Evolutionary conservation across 2,329 filamentous ascomycete species (phyloP), one percentile per base, ranked within the genome.

Genomic region (Drechslerella coelobrocha): DNA sequence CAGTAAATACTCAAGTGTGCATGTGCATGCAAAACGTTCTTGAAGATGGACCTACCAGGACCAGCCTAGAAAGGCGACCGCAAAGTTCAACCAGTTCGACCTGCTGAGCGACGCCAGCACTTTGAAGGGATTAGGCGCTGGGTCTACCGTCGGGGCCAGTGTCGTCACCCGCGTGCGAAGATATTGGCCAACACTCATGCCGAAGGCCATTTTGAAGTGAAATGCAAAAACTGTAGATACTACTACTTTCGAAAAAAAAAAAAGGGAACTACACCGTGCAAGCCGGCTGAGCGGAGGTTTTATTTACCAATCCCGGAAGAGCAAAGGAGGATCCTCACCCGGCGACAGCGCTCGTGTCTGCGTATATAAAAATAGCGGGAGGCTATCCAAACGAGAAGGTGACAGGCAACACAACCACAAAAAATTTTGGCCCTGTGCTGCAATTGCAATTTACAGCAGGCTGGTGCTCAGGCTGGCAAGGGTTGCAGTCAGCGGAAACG

Each of bases 121-220:
- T 12, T 59, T 72, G n/a, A 72, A 55, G 7, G 84, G 84, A 73
- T 85, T 88, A 52, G 81, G 81, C 24, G 84, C 78, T 56, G 82
- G 81, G 47, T 80, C 77, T 81, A 86, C 83, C 1, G 83, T 83
- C 37, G 86, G 86, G 77, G 83, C 85, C 57, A 88, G 81, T 14
- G 82, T 81, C 9, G 81, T 80, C 74, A 87, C 72, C 60, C 86
- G 84, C 71, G 85, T 84, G 3, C 65, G 65, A 34, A 69, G 31
- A 26, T 69, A 69, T 26, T 69, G 45, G 52, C 57, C 65, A 57
- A 62, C 52, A 34, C 57, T 56, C 57, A 62, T 69, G 43, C 29
- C 39, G 41, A 56, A 54, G 53, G 53, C 53, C 61, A 66, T 66
- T 27, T 34, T 66, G 27, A 34, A 24, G 23, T 27, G 24, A 29